phyloP scores from a whole-genome alignment of 192 early-diverging fungal genomes.

The Piromyces sp. region DNA sequence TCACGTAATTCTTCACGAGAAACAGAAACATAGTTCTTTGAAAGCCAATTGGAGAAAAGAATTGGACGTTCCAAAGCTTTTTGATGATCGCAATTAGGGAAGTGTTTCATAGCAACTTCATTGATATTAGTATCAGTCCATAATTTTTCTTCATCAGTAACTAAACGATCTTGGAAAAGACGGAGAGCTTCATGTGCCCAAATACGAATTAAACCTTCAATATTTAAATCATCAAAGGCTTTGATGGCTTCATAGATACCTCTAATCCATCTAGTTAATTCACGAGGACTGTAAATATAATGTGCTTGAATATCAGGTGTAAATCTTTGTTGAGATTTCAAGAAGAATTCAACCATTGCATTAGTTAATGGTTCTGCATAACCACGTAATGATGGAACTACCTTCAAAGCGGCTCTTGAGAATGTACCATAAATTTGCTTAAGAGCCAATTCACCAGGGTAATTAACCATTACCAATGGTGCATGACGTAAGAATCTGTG shows the following conservation, averaged over 20 bases:
- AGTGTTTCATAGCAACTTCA: conserved; percentile 63
- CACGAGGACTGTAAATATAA: conserved; percentile 98
- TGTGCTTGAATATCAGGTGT: conserved; percentile 97
- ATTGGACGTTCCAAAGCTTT: conserved; percentile 72
- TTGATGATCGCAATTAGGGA: conserved; percentile 59
- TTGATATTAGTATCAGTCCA: conserved; percentile 88
- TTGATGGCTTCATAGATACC: conserved; percentile 92
- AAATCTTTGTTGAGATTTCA: conserved; percentile 74
- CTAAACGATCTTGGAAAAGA: conserved; percentile 96
- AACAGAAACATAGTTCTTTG: conserved; percentile 81
- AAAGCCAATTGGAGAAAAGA: conserved; percentile 93
- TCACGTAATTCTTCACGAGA: conserved; percentile 76
- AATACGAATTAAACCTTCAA: conserved; percentile 79
- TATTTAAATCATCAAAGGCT: conserved; percentile 53
- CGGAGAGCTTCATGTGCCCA: conserved; percentile 98
- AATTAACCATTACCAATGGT: conserved; percentile 94
- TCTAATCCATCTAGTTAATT: conserved; percentile 95
- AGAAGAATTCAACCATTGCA: conserved; percentile 95
- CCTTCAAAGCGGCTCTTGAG: conserved; percentile 78
- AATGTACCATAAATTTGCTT: conserved; percentile 92
- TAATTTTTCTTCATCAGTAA: conserved; percentile 60
- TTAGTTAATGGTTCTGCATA: conserved; percentile 78
- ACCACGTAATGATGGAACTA: conserved; percentile 72
- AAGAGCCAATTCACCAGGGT: conserved; percentile 82
- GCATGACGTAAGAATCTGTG: conserved; percentile 94